Percentiles rank a stretch among this genome's conserved stretches.
phyloP scores from a whole-genome alignment of 331 rosid species.

The Cydonia oblonga region DNA sequence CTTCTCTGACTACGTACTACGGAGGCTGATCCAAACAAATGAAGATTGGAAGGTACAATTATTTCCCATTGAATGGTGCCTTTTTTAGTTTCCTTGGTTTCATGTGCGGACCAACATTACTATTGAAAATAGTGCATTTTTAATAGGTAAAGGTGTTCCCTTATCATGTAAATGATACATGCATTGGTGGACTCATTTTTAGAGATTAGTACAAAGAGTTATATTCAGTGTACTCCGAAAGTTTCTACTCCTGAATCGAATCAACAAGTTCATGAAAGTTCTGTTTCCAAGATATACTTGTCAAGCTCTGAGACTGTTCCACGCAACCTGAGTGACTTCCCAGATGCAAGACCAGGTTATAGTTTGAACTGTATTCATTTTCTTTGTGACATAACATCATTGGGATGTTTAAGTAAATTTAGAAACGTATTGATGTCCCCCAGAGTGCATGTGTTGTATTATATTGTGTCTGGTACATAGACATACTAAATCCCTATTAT shows the following conservation, averaged over 20 bases:
- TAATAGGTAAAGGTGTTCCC: conserved; percentile 65
- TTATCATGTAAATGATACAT: conserved; percentile 70
- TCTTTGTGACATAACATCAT: background rate
- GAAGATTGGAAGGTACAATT: conserved; percentile 47
- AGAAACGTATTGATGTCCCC: background rate
- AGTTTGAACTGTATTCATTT: background rate
- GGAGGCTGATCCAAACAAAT: conserved; percentile 44
- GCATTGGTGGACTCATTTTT: conserved; percentile 72
- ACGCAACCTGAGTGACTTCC: conserved; percentile 58
- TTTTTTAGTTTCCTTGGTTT: conserved; percentile 9
- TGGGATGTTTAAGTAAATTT: background rate
- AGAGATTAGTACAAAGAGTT: conserved; percentile 38
- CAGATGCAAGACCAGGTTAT: conserved; percentile 77
- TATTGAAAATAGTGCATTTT: conserved; percentile 1
- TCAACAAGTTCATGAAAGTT: conserved; percentile 18
- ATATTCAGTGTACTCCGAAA: conserved; percentile 23
- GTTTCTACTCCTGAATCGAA: no score
- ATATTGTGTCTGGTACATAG: background rate
- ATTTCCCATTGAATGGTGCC: background rate
- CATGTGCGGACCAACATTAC: conserved; percentile 1
- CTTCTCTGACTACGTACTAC: conserved; percentile 54
- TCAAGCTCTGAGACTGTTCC: conserved; percentile 26
- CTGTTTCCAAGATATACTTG: conserved; percentile 19
- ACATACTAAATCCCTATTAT: background rate
- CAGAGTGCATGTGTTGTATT: background rate